Evolutionary conservation across 2,329 filamentous ascomycete genomes (phyloP).

Genomic region (Cryphonectria radicalis): DNA sequence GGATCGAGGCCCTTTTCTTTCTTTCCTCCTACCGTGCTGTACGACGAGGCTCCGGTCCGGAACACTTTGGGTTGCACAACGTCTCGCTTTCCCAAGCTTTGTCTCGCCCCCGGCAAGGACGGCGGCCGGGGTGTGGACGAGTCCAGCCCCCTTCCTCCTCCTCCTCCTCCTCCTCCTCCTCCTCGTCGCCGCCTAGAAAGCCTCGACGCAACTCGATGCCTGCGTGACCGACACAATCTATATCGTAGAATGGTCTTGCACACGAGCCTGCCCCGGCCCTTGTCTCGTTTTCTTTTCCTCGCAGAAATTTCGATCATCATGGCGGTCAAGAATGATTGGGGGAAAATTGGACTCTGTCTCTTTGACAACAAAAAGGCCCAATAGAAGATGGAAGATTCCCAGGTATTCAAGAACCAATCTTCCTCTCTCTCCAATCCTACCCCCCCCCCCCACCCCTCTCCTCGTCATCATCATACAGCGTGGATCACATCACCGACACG

Average conservation of each 20-base stretch:
- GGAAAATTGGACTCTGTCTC: too few species aligned
- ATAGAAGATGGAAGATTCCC: not conserved
- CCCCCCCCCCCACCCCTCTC: too few species aligned
- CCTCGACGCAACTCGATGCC: conserved; percentile 1
- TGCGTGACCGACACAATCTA: not conserved
- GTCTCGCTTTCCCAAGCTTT: conserved; percentile 13
- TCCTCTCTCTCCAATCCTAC: too few species aligned
- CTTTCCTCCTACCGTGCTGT: not conserved
- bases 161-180: too few species aligned
- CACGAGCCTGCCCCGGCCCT: not conserved
- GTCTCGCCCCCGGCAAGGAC: not conserved
- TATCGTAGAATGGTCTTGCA: not conserved
- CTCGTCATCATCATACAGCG: conserved; percentile 19
- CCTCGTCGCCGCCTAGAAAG: conserved; percentile 15
- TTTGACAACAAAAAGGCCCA: conserved; percentile 7
- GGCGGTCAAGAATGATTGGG: not conserved
- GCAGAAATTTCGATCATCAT: not conserved
- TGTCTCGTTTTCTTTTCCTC: not conserved
- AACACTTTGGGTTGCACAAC: conserved; percentile 14
- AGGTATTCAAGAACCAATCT: not conserved
- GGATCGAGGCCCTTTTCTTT: not conserved
- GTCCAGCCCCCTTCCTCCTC: not conserved
- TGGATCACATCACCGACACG: conserved; percentile 22
- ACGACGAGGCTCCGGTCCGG: conserved; percentile 9
- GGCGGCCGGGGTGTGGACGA: not conserved